A percentile compares a stretch with the other conserved stretches of the same genome.
Conservation (phyloP, 1,284 basidiomycete species). For the Cryptococcus sp. region DNA sequence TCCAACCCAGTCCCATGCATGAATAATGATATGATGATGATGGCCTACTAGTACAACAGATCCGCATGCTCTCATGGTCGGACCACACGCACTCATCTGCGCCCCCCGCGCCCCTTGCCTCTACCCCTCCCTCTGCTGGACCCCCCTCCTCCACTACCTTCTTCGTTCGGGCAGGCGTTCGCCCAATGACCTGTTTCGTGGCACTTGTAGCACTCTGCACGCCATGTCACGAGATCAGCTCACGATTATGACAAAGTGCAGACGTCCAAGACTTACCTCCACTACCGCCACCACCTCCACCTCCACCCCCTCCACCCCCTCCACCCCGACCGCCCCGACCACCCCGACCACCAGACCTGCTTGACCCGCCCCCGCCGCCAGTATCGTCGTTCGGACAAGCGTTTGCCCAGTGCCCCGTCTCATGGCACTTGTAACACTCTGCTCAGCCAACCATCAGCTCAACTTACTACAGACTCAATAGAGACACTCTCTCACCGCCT, state of each 20-base stretch:
- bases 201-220: conserved; percentile 32
- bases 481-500: not conserved
- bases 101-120: conserved; percentile 2
- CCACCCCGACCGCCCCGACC: not conserved
- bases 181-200: conserved; percentile 51
- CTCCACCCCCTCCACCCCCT: not conserved
- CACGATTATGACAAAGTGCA: too few relatives aligned
- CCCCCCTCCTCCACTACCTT: conserved; percentile 8
- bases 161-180: conserved; percentile 37
- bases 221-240: conserved; percentile 2
- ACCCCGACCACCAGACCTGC: not conserved
- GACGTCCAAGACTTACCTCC: not conserved
- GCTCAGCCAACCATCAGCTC: not conserved
- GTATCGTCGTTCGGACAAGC: conserved; percentile 29
- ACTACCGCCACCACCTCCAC: not conserved
- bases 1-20: not conserved
- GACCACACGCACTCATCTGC: not conserved
- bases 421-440: conserved; percentile 39
- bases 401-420: conserved; percentile 49
- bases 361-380: not conserved
- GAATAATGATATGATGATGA: not conserved
- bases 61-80: not conserved
- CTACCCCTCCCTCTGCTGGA: not conserved
- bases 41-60: not conserved
- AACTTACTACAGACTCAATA: not conserved